phyloP scores from a whole-genome alignment of 305 asterid genomes.

The Solanum aculeatissimum region DNA sequence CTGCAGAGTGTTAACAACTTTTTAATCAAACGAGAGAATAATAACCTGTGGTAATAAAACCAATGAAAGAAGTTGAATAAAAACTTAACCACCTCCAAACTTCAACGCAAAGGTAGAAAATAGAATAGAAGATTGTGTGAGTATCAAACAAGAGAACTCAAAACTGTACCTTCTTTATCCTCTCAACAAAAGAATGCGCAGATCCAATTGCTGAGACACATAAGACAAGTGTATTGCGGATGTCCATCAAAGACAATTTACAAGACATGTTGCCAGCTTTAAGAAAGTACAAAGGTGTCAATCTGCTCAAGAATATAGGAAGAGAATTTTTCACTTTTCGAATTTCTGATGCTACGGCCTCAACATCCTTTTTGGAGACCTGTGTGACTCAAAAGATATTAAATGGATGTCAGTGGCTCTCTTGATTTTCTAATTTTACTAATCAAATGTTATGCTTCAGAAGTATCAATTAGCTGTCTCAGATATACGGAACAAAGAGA shows the following conservation, averaged over 20 bases:
- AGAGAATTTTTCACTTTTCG: slow-evolving; percentile 21
- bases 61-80: background rate
- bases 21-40: background rate
- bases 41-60: background rate
- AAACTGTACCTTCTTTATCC: slow-evolving; percentile 36
- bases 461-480: background rate
- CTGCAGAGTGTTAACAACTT: slow-evolving; percentile 31
- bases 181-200: slow-evolving; percentile 66
- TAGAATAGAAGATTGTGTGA: background rate
- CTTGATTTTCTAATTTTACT: background rate
- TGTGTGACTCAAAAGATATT: slow-evolving; percentile 10
- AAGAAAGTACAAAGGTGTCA: slow-evolving; percentile 63
- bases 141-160: background rate
- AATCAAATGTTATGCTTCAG: background rate
- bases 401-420: background rate
- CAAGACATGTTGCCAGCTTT: slow-evolving; percentile 29
- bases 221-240: slow-evolving; percentile 28
- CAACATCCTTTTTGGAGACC: slow-evolving; percentile 37
- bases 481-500: background rate
- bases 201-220: slow-evolving; percentile 83
- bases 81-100: background rate
- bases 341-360: slow-evolving; percentile 39
- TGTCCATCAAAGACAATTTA: slow-evolving; percentile 28
- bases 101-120: background rate
- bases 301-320: slow-evolving; percentile 50